phyloP scores from a whole-genome alignment of 83 land plant species.

The Larix sibirica region DNA sequence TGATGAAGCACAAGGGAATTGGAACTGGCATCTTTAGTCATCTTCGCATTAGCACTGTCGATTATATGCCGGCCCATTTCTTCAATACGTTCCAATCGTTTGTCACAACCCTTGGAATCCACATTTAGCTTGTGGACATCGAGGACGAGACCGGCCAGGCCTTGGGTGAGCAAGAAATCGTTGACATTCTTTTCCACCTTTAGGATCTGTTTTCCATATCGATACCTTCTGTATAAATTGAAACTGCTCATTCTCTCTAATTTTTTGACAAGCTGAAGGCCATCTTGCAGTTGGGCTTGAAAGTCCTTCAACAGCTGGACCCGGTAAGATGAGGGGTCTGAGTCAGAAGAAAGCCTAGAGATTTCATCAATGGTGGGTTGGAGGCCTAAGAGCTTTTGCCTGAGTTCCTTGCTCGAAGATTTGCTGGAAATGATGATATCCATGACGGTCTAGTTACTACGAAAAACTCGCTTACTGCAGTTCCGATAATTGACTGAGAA shows the following conservation, averaged over 20 bases:
- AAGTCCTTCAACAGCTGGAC: background rate
- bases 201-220: constrained; percentile 1
- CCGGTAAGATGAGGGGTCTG: background rate
- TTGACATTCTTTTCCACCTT: constrained; percentile 1
- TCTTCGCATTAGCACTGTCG: background rate
- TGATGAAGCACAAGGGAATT: background rate
- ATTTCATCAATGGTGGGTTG: background rate
- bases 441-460: background rate
- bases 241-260: background rate
- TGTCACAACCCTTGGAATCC: background rate
- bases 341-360: background rate
- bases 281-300: background rate
- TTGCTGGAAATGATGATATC: background rate
- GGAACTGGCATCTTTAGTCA: background rate
- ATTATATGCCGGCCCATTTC: constrained; percentile 9
- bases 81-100: background rate
- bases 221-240: constrained; percentile 10
- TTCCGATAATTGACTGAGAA: background rate
- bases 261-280: background rate
- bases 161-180: background rate
- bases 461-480: background rate
- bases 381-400: background rate
- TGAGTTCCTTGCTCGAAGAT: background rate
- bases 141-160: background rate
- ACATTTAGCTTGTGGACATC: background rate